Base-by-base conservation (phyloP, 495 filamentous ascomycete species). In the Mycothermus thermophilus region DNA sequence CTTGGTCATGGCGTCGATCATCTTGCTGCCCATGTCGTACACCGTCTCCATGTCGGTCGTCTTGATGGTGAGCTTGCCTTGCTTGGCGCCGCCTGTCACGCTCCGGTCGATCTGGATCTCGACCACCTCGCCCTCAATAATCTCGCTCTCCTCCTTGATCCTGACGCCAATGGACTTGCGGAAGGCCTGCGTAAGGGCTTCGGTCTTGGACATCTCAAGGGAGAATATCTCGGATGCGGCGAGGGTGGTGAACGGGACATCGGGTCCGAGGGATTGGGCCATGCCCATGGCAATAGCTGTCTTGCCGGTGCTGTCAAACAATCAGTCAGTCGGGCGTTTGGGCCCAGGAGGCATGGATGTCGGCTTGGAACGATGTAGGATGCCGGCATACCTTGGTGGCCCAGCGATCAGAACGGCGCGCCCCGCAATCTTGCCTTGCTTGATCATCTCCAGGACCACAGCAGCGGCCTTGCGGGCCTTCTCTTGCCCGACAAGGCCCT, bases 21-120 rank as follows among this genome's bases (percentile, higher is more conserved):
- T 95, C 61, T 96, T 95, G 35, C 79, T 86, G 26, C 90, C 90
- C 83, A 97, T 90, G 46, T 97, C 90, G 67, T 95, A 97, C 46
- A 96, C 83, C 13, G 90, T 93, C 60, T 99, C 90, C 90, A 99
- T 99, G 52, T 99, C 92, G 46, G 88, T 94, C 13, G 90, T 99
- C 59, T 96, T 99, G 60, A 99, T 94, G 7, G 90, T 99, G 43
- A 99, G 80, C 59, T 96, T 99, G 46, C 90, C 90, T 70, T 94
- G 87, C 67, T 94, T 95, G 55, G 84, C 86, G 57, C 82, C 80
- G 23, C 90, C 90, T 3, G 90, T 96, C 16, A 99, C 82, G 47
- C 86, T 94, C 32, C 92, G 74, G 59, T 99, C 90, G 45, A 95
- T 96, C 59, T 96, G 92, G 42, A 99, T 96, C 62, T 99, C 90